Evolutionary conservation across 768 basidiomycete species (phyloP).

Genomic region (Collybia sordida): DNA sequence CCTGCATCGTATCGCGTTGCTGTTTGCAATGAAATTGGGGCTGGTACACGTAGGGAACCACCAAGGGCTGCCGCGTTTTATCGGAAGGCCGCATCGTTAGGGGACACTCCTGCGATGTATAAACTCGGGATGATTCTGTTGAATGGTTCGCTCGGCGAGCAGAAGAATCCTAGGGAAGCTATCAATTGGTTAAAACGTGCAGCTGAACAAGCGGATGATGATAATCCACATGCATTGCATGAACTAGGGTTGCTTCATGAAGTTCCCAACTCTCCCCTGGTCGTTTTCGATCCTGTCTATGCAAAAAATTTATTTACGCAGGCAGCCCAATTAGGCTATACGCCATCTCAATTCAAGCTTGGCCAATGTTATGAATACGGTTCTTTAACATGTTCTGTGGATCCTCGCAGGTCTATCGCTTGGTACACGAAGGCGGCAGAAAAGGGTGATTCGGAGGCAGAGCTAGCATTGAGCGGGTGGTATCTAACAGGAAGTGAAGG

Average conservation of each 20-base stretch:
- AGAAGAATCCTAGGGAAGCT: constrained; percentile 86
- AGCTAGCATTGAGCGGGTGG: constrained; percentile 96
- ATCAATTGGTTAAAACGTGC: constrained; percentile 93
- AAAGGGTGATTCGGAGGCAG: constrained; percentile 92
- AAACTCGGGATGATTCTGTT: constrained; percentile 99
- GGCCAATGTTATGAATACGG: constrained; percentile 97
- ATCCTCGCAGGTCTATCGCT: constrained; percentile 91
- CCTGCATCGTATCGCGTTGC: constrained; percentile 95
- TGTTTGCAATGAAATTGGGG: constrained; percentile 98
- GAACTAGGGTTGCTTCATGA: constrained; percentile 91
- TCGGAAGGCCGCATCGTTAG: constrained; percentile 92
- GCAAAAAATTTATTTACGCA: constrained; percentile 87
- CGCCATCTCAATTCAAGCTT: constrained; percentile 91
- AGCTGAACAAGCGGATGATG: constrained; percentile 95
- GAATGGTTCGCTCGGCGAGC: constrained; percentile 79
- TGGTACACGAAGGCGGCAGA: constrained; percentile 99
- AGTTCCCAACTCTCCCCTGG: constrained; percentile 59
- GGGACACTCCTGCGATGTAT: constrained; percentile 99
- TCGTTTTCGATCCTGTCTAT: constrained; percentile 78
- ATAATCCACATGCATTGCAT: constrained; percentile 96
- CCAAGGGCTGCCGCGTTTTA: constrained; percentile 93
- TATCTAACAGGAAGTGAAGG: constrained; percentile 96
- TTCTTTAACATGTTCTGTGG: constrained; percentile 81
- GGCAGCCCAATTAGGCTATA: constrained; percentile 91
- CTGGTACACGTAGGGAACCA: constrained; percentile 88